These are phyloP conservation scores for Serendipita indica DNA, from an alignment of 768 basidiomycete species.

Conservation along the genomic window DNA sequence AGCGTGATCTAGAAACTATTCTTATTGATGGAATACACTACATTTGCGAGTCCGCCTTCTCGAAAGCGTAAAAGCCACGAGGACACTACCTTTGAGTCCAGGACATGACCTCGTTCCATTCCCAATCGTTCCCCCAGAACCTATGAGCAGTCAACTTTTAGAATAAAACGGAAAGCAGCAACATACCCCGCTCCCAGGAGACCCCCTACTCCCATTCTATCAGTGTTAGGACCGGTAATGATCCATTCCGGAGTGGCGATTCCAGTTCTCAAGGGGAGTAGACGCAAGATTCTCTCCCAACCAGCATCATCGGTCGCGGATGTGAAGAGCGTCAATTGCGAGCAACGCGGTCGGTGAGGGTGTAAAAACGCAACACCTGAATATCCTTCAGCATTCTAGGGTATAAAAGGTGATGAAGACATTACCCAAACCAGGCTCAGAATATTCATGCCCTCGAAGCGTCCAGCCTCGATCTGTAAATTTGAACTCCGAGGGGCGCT, in stretches of 20 bases:
- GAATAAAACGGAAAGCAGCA: neutral
- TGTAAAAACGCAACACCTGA: conserved; percentile 48
- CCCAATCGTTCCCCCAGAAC: conserved; percentile 22
- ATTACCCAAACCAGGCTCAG: neutral
- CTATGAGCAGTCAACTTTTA: conserved; percentile 9
- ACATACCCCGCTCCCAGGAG: conserved; percentile 63
- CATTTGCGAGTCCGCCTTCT: no score
- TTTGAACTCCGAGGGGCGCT: neutral
- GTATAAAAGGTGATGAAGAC: neutral
- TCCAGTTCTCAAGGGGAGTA: conserved; percentile 81
- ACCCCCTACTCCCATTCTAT: conserved; percentile 53
- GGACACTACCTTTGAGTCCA: no score
- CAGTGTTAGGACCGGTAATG: conserved; percentile 38
- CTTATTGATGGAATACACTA: neutral
- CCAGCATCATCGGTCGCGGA: conserved; percentile 40
- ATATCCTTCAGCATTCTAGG: neutral
- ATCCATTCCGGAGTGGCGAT: conserved; percentile 67
- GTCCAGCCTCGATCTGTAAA: neutral
- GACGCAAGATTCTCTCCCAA: conserved; percentile 48
- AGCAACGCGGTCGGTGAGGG: conserved; percentile 35
- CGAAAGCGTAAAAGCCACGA: no score
- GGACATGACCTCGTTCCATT: conserved; percentile 22
- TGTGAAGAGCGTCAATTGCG: conserved; percentile 38
- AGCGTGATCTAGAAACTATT: conserved; percentile 24
- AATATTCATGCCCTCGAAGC: neutral